phyloP scores from a whole-genome alignment of 164 flowering plant genomes.

The Malania oleifera region DNA sequence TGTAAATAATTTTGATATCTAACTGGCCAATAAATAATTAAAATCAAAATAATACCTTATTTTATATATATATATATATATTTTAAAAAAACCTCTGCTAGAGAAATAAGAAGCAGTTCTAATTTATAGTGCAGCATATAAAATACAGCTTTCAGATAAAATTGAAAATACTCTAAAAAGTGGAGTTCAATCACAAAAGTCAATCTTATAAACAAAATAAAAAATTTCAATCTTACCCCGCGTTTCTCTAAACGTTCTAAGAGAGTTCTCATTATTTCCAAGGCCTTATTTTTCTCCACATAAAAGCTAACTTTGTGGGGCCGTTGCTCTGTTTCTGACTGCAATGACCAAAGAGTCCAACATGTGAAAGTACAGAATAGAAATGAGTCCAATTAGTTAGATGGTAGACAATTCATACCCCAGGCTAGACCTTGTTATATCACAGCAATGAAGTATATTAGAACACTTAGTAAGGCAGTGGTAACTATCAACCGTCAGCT shows the following conservation, averaged over 20 bases:
- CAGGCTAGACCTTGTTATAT: too few species aligned
- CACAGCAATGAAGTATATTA: too few species aligned
- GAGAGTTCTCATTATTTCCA: neutral
- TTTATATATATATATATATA: too few species aligned
- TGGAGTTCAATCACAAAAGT: neutral
- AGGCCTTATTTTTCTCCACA: neutral
- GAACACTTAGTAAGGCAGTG: too few species aligned
- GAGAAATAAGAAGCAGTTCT: too few species aligned
- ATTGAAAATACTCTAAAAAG: neutral
- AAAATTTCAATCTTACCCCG: neutral
- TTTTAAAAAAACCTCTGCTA: too few species aligned
- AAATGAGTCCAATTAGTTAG: too few species aligned
- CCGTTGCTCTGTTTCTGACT: slow-evolving; percentile 1
- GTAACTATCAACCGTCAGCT: too few species aligned
- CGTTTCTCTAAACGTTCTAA: neutral
- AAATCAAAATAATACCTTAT: neutral
- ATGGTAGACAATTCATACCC: too few species aligned
- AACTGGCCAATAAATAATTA: slow-evolving; percentile 25
- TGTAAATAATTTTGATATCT: slow-evolving; percentile 50
- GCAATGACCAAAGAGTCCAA: too few species aligned
- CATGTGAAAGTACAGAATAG: too few species aligned
- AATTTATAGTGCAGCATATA: neutral
- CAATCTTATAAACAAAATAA: neutral
- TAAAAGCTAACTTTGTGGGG: slow-evolving; percentile 2
- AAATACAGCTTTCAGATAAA: neutral